Conservation (phyloP, 768 basidiomycete genomes). For the Amanita pseudoporphyria region DNA sequence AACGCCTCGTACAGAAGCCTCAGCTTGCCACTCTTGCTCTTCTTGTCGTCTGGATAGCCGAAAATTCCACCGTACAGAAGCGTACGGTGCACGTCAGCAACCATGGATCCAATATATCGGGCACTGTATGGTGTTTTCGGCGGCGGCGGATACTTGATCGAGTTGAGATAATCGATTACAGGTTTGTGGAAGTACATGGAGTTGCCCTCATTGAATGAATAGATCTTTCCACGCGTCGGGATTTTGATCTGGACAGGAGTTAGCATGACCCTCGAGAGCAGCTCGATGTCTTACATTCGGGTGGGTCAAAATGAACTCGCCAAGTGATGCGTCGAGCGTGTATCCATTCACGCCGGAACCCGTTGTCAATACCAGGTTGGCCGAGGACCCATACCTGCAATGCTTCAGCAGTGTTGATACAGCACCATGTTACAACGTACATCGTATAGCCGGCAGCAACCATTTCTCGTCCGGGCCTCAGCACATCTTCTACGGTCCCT, state of each 20-base stretch:
- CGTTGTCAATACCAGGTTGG: constrained; percentile 92
- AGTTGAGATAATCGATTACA: constrained; percentile 73
- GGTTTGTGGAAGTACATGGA: constrained; percentile 87
- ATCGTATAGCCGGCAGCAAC: constrained; percentile 97
- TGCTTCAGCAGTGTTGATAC: no score
- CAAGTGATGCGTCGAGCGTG: constrained; percentile 89
- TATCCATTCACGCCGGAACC: constrained; percentile 97
- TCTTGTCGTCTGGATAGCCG: constrained; percentile 97
- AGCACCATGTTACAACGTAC: constrained; percentile 30
- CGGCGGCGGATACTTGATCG: constrained; percentile 80
- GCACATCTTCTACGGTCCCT: constrained; percentile 80
- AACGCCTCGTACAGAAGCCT: constrained; percentile 95
- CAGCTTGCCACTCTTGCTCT: constrained; percentile 93
- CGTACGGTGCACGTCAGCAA: constrained; percentile 95
- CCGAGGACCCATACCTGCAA: constrained; percentile 76
- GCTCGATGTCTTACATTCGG: constrained; percentile 55
- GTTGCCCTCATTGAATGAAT: constrained; percentile 99
- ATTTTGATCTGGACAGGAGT: constrained; percentile 66
- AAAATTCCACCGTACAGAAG: constrained; percentile 97
- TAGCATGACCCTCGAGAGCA: neutral
- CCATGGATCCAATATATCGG: constrained; percentile 97
- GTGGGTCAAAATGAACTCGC: constrained; percentile 98
- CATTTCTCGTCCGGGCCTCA: constrained; percentile 93
- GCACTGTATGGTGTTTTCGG: constrained; percentile 83
- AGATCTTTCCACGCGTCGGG: constrained; percentile 93